Percentiles rank a stretch among this genome's conserved stretches.
Conservation (phyloP, 805 yeast genomes). For the Starmerella floris region DNA sequence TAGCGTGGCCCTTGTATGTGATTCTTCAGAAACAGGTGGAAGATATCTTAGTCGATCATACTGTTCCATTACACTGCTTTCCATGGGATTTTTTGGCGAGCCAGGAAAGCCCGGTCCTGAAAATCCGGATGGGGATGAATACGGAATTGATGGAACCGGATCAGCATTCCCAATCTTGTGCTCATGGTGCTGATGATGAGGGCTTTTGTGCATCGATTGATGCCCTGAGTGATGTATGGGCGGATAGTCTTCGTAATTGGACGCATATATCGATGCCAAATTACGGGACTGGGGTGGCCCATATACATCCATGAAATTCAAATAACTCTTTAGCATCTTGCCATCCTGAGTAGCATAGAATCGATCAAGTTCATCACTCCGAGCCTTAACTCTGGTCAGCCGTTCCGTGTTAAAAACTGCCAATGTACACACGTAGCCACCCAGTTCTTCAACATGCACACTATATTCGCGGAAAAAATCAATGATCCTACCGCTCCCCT, state of each 20-base stretch:
- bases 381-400: constrained; percentile 29
- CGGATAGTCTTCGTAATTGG: not conserved
- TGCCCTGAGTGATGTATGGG: not conserved
- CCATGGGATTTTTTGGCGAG: constrained; percentile 11
- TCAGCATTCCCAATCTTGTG: not conserved
- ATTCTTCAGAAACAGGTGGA: constrained; percentile 15
- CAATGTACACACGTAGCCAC: constrained; percentile 74
- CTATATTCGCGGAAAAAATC: constrained; percentile 87
- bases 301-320: constrained; percentile 77
- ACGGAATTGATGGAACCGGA: not conserved
- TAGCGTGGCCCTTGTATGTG: not conserved
- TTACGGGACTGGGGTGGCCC: constrained; percentile 27
- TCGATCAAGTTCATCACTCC: constrained; percentile 26
- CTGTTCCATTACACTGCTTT: constrained; percentile 26
- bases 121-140: too few species aligned
- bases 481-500: constrained; percentile 56
- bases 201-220: not conserved
- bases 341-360: constrained; percentile 46
- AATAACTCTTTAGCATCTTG: constrained; percentile 82
- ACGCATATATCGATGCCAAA: constrained; percentile 2
- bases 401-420: constrained; percentile 81
- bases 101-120: not conserved
- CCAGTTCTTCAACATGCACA: constrained; percentile 85
- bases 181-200: not conserved
- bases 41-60: constrained; percentile 18